Percentiles rank a stretch among this genome's conserved stretches.
Evolutionary conservation across 2,329 filamentous ascomycete genomes (phyloP).

Genomic region (Diplodia intermedia): DNA sequence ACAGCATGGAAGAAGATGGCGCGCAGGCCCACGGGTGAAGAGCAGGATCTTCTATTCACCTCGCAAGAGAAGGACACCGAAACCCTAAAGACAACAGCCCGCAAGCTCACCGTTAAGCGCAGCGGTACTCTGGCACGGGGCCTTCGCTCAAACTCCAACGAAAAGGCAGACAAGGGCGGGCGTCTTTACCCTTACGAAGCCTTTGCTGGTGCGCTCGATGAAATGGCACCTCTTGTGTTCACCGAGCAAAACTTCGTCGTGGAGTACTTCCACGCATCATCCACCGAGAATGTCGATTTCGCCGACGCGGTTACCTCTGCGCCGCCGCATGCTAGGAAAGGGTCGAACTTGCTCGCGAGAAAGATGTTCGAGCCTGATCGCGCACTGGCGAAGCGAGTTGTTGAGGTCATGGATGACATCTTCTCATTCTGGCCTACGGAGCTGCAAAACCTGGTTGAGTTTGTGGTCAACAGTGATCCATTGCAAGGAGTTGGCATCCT

Average conservation of each 20-base stretch:
- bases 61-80: constrained; percentile 88
- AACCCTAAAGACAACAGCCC: constrained; percentile 70
- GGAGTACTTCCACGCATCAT: constrained; percentile 96
- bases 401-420: constrained; percentile 87
- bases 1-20: constrained; percentile 81
- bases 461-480: constrained; percentile 80
- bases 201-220: constrained; percentile 79
- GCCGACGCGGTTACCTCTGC: constrained; percentile 74
- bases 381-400: constrained; percentile 80
- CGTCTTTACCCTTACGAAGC: constrained; percentile 79
- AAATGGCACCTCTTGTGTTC: constrained; percentile 80
- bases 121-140: constrained; percentile 84
- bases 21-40: constrained; percentile 76
- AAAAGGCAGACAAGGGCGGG: constrained; percentile 67
- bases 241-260: constrained; percentile 97
- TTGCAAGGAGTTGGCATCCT: constrained; percentile 92
- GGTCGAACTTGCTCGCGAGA: constrained; percentile 74
- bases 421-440: constrained; percentile 83
- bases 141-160: constrained; percentile 71
- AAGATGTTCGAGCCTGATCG: constrained; percentile 89
- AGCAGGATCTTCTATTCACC: constrained; percentile 86
- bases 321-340: constrained; percentile 70
- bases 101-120: constrained; percentile 92
- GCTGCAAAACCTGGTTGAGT: constrained; percentile 80
- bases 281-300: constrained; percentile 81